Conservation (phyloP, 1,284 basidiomycete genomes). For the Ganoderma multipileum region DNA sequence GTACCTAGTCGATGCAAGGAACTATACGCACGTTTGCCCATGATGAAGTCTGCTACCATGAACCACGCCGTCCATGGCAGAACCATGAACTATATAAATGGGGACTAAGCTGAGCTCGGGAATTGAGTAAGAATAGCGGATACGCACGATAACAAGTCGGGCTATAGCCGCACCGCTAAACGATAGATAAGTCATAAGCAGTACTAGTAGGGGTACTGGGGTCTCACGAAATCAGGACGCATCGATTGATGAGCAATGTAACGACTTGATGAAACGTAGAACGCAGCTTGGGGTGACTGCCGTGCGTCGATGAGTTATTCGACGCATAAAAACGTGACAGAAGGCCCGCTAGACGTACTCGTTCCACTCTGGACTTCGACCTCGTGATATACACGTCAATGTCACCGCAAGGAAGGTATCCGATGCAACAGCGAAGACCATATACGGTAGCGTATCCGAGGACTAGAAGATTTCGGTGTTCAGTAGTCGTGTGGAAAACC, state of each 20-base stretch:
- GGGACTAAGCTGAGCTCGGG: not conserved
- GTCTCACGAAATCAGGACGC: slow-evolving; percentile 27
- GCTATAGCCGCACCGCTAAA: slow-evolving; percentile 23
- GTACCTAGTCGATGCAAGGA: fast-evolving
- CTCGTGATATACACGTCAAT: slow-evolving; percentile 25
- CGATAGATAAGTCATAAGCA: not conserved
- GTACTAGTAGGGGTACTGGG: not conserved
- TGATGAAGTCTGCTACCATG: slow-evolving; percentile 30
- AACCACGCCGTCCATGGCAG: slow-evolving; percentile 32
- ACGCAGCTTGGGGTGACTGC: slow-evolving; percentile 12
- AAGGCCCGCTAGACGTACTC: slow-evolving; percentile 6
- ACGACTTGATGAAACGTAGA: slow-evolving; percentile 21
- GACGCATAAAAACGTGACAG: not conserved
- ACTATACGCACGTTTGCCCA: slow-evolving; percentile 25
- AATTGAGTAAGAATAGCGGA: not conserved
- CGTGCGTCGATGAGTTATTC: not conserved
- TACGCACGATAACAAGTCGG: slow-evolving; percentile 19
- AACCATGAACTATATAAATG: slow-evolving; percentile 17
- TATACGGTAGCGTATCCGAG: slow-evolving; percentile 28
- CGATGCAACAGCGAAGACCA: slow-evolving; percentile 28
- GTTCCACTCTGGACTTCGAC: slow-evolving; percentile 20
- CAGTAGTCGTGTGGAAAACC: not conserved
- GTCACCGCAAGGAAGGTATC: slow-evolving; percentile 29
- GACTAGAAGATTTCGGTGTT: slow-evolving; percentile 8
- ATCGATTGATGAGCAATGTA: slow-evolving; percentile 29